Conservation (phyloP, 805 yeast species). For the Wickerhamiella kurtzmanii region DNA sequence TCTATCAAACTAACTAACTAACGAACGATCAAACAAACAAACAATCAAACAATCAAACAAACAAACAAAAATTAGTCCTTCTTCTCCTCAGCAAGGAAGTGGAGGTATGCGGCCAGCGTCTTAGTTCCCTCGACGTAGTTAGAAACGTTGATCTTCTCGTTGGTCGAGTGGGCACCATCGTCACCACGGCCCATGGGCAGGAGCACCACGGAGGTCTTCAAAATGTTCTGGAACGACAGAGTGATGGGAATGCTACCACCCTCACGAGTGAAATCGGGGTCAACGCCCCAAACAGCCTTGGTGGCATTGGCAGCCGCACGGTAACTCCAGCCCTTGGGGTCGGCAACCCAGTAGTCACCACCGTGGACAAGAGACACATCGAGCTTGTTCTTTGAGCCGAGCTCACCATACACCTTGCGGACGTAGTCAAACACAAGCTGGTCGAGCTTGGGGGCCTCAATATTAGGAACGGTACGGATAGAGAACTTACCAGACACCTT, state of each 20-base stretch:
- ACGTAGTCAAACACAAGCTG: slow-evolving; percentile 62
- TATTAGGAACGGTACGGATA: slow-evolving; percentile 93
- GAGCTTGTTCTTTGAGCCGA: slow-evolving; percentile 65
- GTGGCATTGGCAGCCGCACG: slow-evolving; percentile 93
- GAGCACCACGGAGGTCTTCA: slow-evolving; percentile 73
- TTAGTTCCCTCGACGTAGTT: slow-evolving; percentile 91
- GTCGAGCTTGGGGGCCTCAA: slow-evolving; percentile 66
- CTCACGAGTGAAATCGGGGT: slow-evolving; percentile 95
- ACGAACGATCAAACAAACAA: not conserved
- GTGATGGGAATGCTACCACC: slow-evolving; percentile 99
- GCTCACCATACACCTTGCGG: slow-evolving; percentile 46
- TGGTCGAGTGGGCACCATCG: slow-evolving; percentile 97
- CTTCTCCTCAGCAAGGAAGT: slow-evolving; percentile 49
- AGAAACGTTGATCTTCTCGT: slow-evolving; percentile 79
- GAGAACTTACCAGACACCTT: slow-evolving; percentile 90
- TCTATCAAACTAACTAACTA: not conserved
- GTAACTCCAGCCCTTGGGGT: slow-evolving; percentile 85
- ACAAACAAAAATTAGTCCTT: slow-evolving; percentile 11
- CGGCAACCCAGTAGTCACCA: slow-evolving; percentile 92
- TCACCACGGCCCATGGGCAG: slow-evolving; percentile 98
- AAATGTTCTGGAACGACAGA: slow-evolving; percentile 74
- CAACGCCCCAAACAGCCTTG: slow-evolving; percentile 83
- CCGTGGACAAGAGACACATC: slow-evolving; percentile 73
- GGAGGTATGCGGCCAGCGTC: slow-evolving; percentile 85
- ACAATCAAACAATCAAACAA: not conserved